A percentile compares a stretch with the other conserved stretches of the same genome.
Conservation (phyloP, 441 rosid species). For the Erysimum pusillum region DNA sequence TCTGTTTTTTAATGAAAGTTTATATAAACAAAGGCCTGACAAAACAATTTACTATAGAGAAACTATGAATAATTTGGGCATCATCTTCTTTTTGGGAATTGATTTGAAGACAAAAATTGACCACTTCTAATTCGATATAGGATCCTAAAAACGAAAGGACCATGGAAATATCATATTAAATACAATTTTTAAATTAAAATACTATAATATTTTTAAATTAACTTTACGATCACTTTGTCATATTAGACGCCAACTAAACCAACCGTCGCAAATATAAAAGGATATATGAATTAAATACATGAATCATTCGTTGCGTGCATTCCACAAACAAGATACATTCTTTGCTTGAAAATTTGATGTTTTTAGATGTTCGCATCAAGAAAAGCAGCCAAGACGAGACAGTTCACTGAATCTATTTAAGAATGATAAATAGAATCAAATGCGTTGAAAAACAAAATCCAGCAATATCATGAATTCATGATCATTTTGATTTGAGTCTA, state of each 20-base stretch:
- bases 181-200: background rate
- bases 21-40: background rate
- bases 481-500: background rate
- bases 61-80: background rate
- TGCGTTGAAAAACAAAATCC: background rate
- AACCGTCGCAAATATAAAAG: slow-evolving; percentile 5
- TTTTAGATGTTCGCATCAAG: background rate
- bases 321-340: slow-evolving; percentile 27
- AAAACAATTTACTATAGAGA: background rate
- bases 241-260: slow-evolving; percentile 10
- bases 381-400: slow-evolving; percentile 13
- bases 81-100: background rate
- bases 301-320: slow-evolving; percentile 20
- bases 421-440: slow-evolving; percentile 7
- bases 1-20: too few relatives aligned
- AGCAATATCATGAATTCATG: background rate
- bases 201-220: background rate
- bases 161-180: background rate
- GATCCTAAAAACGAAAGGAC: background rate
- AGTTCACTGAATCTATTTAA: slow-evolving; percentile 6
- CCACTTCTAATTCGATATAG: background rate
- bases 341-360: slow-evolving; percentile 9
- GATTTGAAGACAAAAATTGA: background rate
- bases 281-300: background rate
- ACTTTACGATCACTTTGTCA: background rate